Evolutionary conservation across 768 basidiomycete species (phyloP).

Genomic region (Lactifluus hygrophoroides): DNA sequence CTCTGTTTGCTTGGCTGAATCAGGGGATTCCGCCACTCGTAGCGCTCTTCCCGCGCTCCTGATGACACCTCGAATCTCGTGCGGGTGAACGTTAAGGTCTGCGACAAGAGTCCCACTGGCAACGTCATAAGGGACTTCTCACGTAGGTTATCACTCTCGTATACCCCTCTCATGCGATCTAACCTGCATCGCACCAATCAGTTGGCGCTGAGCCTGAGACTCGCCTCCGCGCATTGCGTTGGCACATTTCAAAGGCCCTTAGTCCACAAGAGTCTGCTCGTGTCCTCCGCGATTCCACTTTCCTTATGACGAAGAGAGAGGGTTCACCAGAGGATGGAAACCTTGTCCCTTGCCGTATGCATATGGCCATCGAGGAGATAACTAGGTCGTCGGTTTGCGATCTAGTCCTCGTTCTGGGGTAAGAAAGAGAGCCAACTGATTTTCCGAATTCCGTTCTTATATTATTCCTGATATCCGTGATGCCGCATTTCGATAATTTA

Average conservation of each 20-base stretch:
- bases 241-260: conserved; percentile 15
- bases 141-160: neutral
- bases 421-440: neutral
- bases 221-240: conserved; percentile 14
- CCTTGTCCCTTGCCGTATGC: conserved; percentile 7
- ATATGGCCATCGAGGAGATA: conserved; percentile 13
- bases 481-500: neutral
- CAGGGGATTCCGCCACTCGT: neutral
- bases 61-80: neutral
- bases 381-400: conserved; percentile 4
- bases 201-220: conserved; percentile 12
- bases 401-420: conserved; percentile 6
- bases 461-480: neutral
- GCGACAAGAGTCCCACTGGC: neutral
- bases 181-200: neutral
- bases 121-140: conserved; percentile 1
- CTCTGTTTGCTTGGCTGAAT: neutral
- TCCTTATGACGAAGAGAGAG: neutral
- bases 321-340: neutral
- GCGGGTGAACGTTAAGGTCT: conserved; percentile 7
- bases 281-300: conserved; percentile 8
- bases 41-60: conserved; percentile 5
- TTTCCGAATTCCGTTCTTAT: neutral
- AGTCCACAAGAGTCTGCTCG: conserved; percentile 9
- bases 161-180: neutral